Conservation (phyloP, 331 rosid genomes). For the Erythrophleum ivorense region DNA sequence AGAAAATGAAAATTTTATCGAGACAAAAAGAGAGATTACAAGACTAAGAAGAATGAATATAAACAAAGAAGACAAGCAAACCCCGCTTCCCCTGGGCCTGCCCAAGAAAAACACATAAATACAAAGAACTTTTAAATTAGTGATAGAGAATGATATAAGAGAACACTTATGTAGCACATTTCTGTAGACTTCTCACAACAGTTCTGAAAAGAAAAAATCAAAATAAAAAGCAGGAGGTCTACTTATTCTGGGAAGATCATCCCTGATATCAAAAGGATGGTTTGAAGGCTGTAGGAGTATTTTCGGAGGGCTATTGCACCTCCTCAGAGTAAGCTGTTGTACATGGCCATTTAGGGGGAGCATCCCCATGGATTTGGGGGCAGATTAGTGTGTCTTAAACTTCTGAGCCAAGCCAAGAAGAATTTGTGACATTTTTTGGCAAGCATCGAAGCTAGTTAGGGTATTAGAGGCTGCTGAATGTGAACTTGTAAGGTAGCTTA, state of each 20-base stretch:
- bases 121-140: not conserved
- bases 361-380: too few species aligned
- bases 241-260: not conserved
- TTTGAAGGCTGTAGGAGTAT: not conserved
- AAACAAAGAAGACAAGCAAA: constrained; percentile 13
- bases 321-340: too few species aligned
- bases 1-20: not conserved
- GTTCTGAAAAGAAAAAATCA: not conserved
- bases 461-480: too few species aligned
- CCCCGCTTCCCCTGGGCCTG: not conserved
- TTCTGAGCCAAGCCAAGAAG: too few species aligned
- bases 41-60: not conserved
- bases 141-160: not conserved
- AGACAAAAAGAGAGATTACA: not conserved
- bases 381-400: too few species aligned
- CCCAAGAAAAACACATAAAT: not conserved
- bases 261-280: not conserved
- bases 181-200: not conserved
- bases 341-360: too few species aligned
- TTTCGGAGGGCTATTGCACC: not conserved
- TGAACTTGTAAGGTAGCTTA: too few species aligned
- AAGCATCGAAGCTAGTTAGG: too few species aligned
- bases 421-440: too few species aligned
- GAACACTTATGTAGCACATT: not conserved
- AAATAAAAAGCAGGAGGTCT: not conserved